Evolutionary conservation across 768 basidiomycete species (phyloP).

Genomic region (Lactarius hengduanensis): DNA sequence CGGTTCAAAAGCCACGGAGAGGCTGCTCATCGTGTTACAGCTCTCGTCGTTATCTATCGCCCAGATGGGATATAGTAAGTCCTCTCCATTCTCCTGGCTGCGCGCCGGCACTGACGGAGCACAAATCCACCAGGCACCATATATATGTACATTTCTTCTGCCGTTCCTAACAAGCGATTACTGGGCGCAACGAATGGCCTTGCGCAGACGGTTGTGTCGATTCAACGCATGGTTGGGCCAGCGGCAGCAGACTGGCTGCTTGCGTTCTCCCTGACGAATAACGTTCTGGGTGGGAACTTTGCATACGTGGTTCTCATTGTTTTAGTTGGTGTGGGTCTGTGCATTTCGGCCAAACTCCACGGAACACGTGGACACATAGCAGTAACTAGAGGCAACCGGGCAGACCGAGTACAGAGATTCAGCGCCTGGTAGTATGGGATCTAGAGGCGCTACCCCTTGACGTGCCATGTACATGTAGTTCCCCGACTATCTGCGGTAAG

Average conservation of each 20-base stretch:
- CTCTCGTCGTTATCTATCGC: background rate
- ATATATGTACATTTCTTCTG: slow-evolving; percentile 64
- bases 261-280: slow-evolving; percentile 51
- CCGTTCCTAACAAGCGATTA: slow-evolving; percentile 60
- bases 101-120: background rate
- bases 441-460: too few species aligned
- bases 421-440: too few species aligned
- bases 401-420: too few species aligned
- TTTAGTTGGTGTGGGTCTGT: background rate
- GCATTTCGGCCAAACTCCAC: background rate
- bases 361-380: background rate
- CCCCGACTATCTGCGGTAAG: too few species aligned
- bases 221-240: slow-evolving; percentile 49
- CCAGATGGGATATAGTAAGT: slow-evolving; percentile 1
- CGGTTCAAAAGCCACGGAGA: background rate
- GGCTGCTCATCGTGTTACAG: background rate
- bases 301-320: slow-evolving; percentile 1
- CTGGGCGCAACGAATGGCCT: slow-evolving; percentile 67
- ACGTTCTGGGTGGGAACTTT: slow-evolving; percentile 22
- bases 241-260: slow-evolving; percentile 59
- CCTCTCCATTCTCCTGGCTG: background rate
- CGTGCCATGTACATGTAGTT: too few species aligned
- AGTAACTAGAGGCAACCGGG: too few species aligned
- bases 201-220: slow-evolving; percentile 38
- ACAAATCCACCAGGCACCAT: slow-evolving; percentile 47